A percentile compares a stretch with the other conserved stretches of the same genome.
These are phyloP conservation scores for Rutidosis leptorrhynchoides DNA, from an alignment of 129 eudicot species.

Conservation along the genomic window DNA sequence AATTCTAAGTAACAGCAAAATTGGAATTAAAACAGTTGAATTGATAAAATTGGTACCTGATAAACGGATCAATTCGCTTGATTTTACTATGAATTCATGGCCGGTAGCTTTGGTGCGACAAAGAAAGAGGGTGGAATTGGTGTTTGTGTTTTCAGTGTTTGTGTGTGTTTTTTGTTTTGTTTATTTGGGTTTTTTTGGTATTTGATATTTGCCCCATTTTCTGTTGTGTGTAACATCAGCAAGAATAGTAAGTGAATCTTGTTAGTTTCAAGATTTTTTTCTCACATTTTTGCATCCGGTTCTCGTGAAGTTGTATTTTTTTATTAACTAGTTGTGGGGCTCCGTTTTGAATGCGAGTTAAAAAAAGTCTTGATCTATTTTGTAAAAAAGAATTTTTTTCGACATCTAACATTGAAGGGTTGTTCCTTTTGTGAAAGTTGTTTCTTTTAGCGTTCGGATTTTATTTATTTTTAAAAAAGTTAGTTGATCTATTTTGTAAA, in stretches of 20 bases:
- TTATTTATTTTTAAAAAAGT: too few species aligned
- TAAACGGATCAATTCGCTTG: constrained; percentile 21
- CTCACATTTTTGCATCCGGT: background rate
- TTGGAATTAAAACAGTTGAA: background rate
- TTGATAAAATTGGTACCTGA: constrained; percentile 21
- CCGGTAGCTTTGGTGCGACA: constrained; percentile 37
- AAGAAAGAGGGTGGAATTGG: constrained; percentile 20
- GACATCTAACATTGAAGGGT: too few species aligned
- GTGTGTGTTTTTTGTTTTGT: constrained; percentile 7
- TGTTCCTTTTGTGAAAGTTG: too few species aligned
- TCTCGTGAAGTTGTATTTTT: constrained; percentile 1
- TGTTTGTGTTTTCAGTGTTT: constrained; percentile 13
- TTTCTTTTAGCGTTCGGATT: too few species aligned
- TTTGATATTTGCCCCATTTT: background rate
- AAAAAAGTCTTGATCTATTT: too few species aligned
- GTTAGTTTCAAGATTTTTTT: background rate
- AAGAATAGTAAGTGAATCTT: background rate
- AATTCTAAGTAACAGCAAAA: background rate
- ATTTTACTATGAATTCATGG: constrained; percentile 11
- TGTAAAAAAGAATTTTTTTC: too few species aligned
- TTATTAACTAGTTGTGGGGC: too few species aligned
- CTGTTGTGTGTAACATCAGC: constrained; percentile 12
- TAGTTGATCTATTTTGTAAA: too few species aligned
- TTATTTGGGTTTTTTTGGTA: background rate
- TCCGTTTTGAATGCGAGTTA: too few species aligned